Percentiles rank a stretch among this genome's conserved stretches.
Conservation (phyloP, 2,329 filamentous ascomycete species). For the Aspergillus sp. region DNA sequence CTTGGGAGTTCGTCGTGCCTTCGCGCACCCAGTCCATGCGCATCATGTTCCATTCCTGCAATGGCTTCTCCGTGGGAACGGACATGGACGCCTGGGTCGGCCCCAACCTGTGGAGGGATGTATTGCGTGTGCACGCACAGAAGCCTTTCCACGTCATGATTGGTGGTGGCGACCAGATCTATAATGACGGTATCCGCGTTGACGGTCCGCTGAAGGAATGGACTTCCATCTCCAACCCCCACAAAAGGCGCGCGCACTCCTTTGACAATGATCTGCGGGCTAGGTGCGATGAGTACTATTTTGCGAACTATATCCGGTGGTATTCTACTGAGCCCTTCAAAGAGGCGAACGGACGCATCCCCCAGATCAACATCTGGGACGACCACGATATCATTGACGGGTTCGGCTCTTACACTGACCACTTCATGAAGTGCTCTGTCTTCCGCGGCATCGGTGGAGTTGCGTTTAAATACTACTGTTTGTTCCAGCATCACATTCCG, state of each 20-base stretch:
- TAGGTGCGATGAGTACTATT: conserved; percentile 63
- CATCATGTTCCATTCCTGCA: conserved; percentile 70
- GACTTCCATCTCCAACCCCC: conserved; percentile 61
- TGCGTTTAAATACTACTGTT: conserved; percentile 61
- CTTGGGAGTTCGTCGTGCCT: conserved; percentile 57
- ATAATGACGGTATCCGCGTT: conserved; percentile 77
- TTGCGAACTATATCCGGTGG: conserved; percentile 62
- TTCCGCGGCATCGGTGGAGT: conserved; percentile 65
- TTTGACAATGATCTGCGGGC: conserved; percentile 66
- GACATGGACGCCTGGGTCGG: conserved; percentile 64
- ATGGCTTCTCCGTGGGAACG: conserved; percentile 66
- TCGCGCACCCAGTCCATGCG: conserved; percentile 64
- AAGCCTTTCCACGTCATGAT: conserved; percentile 70
- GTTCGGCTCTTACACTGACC: conserved; percentile 65
- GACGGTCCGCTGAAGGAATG: conserved; percentile 72
- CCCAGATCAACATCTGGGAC: conserved; percentile 67
- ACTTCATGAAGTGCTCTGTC: conserved; percentile 65
- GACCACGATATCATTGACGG: conserved; percentile 67
- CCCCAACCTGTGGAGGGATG: conserved; percentile 64
- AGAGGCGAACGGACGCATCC: conserved; percentile 60
- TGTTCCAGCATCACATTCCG: conserved; percentile 75
- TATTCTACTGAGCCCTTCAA: conserved; percentile 69
- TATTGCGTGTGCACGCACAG: conserved; percentile 59
- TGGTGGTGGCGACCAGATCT: conserved; percentile 86
- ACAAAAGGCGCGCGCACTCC: conserved; percentile 58